Percentiles rank a stretch among this genome's conserved stretches.
These are phyloP conservation scores for Blastobotrys apis DNA, from an alignment of 1,139 yeast species.

Conservation along the genomic window DNA sequence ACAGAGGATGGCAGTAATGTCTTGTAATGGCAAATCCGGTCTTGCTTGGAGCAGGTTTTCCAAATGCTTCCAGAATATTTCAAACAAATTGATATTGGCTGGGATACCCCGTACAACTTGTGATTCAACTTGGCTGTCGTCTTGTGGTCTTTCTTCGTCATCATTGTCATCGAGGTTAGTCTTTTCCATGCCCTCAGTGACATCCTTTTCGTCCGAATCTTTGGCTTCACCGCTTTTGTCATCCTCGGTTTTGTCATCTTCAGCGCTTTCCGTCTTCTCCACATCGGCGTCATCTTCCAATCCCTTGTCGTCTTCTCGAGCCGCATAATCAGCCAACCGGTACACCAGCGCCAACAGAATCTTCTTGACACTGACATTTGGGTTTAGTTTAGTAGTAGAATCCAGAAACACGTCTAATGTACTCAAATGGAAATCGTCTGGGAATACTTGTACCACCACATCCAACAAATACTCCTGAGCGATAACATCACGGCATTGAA, in stretches of 20 bases:
- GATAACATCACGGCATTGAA: conserved; percentile 85
- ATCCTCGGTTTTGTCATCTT: conserved; percentile 5
- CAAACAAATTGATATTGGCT: conserved; percentile 42
- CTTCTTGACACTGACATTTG: conserved; percentile 62
- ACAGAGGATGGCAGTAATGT: conserved; percentile 60
- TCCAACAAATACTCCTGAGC: conserved; percentile 91
- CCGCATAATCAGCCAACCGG: conserved; percentile 59
- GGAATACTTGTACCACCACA: conserved; percentile 88
- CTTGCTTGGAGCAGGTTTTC: conserved; percentile 49
- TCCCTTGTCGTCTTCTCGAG: conserved; percentile 29
- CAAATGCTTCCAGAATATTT: conserved; percentile 63
- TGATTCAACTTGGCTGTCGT: conserved; percentile 1
- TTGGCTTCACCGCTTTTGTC: conserved; percentile 17
- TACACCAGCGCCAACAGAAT: conserved; percentile 68
- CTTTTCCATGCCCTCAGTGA: not conserved
- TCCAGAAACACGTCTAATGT: conserved; percentile 66
- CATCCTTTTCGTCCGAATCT: conserved; percentile 15
- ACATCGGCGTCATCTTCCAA: conserved; percentile 12
- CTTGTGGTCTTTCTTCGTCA: conserved; percentile 15
- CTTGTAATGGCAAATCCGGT: conserved; percentile 62
- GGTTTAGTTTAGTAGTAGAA: conserved; percentile 64
- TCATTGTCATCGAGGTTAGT: conserved; percentile 9
- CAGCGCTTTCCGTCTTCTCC: conserved; percentile 9
- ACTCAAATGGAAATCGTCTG: conserved; percentile 81
- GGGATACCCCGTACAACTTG: conserved; percentile 11